phyloP scores from a whole-genome alignment of 2,329 filamentous ascomycete species.

The Exophiala dermatitidis region DNA sequence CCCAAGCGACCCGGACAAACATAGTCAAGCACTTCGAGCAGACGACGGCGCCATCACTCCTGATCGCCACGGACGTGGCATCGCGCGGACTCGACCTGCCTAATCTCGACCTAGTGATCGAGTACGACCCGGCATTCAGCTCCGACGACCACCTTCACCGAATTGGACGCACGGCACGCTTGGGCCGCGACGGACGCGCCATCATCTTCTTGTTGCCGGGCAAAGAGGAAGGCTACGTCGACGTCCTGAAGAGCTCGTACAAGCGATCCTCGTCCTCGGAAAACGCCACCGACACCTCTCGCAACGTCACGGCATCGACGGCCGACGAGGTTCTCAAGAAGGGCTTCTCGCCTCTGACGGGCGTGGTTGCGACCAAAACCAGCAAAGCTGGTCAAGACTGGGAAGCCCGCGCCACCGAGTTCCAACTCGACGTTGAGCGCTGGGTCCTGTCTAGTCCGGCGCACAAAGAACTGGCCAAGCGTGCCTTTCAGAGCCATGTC shows the following conservation, averaged over 20 bases:
- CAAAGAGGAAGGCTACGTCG: slow-evolving; percentile 83
- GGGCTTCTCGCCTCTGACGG: slow-evolving; percentile 49
- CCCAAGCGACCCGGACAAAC: slow-evolving; percentile 77
- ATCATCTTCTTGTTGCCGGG: slow-evolving; percentile 86
- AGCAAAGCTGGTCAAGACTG: slow-evolving; percentile 40
- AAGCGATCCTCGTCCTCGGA: slow-evolving; percentile 28
- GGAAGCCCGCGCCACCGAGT: slow-evolving; percentile 60
- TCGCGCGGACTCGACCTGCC: slow-evolving; percentile 92
- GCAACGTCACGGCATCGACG: slow-evolving; percentile 48
- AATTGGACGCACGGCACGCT: slow-evolving; percentile 88
- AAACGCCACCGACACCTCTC: slow-evolving; percentile 53
- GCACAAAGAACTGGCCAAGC: slow-evolving; percentile 70
- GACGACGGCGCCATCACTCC: slow-evolving; percentile 66
- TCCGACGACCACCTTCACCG: slow-evolving; percentile 90
- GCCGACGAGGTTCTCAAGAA: slow-evolving; percentile 61
- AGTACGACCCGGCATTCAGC: slow-evolving; percentile 93
- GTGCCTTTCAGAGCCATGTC: slow-evolving; percentile 86
- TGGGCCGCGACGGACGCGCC: slow-evolving; percentile 79
- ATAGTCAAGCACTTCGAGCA: slow-evolving; percentile 74
- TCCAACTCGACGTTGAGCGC: slow-evolving; percentile 59
- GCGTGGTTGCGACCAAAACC: slow-evolving; percentile 25
- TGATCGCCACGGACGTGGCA: slow-evolving; percentile 92
- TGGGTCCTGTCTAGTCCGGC: slow-evolving; percentile 58
- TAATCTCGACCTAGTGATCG: slow-evolving; percentile 87
- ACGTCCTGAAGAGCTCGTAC: slow-evolving; percentile 66